Percentiles rank a stretch among this genome's conserved stretches.
These are phyloP conservation scores for Metschnikowia gruessii DNA, from an alignment of 805 yeast species.

Conservation along the genomic window DNA sequence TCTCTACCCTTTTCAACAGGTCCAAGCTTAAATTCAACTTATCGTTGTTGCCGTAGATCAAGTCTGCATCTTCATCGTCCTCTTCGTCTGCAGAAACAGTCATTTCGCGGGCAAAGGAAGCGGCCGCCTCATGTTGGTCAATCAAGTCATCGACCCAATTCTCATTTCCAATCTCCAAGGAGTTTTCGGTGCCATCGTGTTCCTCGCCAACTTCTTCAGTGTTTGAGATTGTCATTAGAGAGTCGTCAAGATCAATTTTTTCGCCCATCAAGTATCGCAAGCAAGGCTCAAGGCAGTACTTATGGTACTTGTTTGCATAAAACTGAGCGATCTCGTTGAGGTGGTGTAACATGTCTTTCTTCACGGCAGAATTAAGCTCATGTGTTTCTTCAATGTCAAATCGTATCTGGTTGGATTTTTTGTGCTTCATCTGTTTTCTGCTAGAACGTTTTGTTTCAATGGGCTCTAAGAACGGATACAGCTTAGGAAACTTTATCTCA, in stretches of 20 bases:
- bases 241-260: constrained; percentile 46
- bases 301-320: constrained; percentile 51
- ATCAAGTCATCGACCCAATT: constrained; percentile 44
- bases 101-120: constrained; percentile 20
- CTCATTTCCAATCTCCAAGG: constrained; percentile 37
- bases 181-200: constrained; percentile 18
- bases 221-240: constrained; percentile 24
- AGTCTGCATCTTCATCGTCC: constrained; percentile 24
- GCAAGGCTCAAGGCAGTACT: constrained; percentile 78
- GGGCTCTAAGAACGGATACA: constrained; percentile 67
- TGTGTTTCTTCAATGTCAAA: constrained; percentile 78
- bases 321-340: constrained; percentile 55
- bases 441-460: constrained; percentile 6
- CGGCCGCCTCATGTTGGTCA: constrained; percentile 33
- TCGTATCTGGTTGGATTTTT: constrained; percentile 25
- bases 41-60: constrained; percentile 43
- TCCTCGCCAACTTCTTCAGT: constrained; percentile 25
- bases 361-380: constrained; percentile 51
- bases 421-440: constrained; percentile 7
- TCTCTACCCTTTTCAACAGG: not conserved
- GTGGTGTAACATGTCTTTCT: constrained; percentile 48
- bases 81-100: constrained; percentile 28
- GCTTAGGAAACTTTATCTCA: constrained; percentile 64
- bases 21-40: constrained; percentile 9
- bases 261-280: constrained; percentile 81